Evolutionary conservation across 352 stramenopile genomes (phyloP), one percentile per base, ranked within the genome.

Genomic region (Phytophthora pisi): DNA sequence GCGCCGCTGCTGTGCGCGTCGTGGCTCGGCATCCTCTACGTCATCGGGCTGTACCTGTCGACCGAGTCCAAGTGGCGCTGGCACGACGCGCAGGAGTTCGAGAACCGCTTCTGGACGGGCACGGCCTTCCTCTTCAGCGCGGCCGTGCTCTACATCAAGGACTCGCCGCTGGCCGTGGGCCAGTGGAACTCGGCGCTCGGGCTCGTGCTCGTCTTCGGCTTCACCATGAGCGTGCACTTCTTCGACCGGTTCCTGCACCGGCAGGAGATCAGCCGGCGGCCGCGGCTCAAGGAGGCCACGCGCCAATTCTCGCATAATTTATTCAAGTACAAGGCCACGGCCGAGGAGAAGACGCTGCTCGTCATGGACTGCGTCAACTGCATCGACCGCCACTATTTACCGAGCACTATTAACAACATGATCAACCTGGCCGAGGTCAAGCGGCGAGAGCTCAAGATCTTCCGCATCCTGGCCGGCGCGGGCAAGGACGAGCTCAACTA

Each of bases 51-150:
- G 18, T 95, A 93, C 66, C 70, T 95, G 59, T 89, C 84, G 28
- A 93, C 84, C 43, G 88, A 95, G 56, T 90, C 82, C 45, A 89
- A 91, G 43, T 96, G 87, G 87, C 83, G 86, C 57, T 95, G 86
- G 82, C 88, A 95, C 75, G 83, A 95, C 62, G 88, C 89, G 16
- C 88, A 97, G 66, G 96, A 99, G 79, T 98, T 98, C 67, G 96
- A 99, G 77, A 99, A 99, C 83, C 86, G 95, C 64, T 99, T 99
- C 73, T 98, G 95, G 96, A 98, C 95, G 5, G 85, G 98, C 64
- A 98, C 97, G 34, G 93, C 92, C 10, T 91, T 98, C 55, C 64
- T 98, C n/a, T 93, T 98, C 51, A 97, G 88, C 50, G 89, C 86
- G 1, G 92, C 93, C n/a, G 70, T 96, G 45, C 79, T 98, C n/a